A percentile compares a stretch with the other conserved stretches of the same genome.
phyloP scores from a whole-genome alignment of 1,284 basidiomycete species.

The Megacollybia platyphylla region DNA sequence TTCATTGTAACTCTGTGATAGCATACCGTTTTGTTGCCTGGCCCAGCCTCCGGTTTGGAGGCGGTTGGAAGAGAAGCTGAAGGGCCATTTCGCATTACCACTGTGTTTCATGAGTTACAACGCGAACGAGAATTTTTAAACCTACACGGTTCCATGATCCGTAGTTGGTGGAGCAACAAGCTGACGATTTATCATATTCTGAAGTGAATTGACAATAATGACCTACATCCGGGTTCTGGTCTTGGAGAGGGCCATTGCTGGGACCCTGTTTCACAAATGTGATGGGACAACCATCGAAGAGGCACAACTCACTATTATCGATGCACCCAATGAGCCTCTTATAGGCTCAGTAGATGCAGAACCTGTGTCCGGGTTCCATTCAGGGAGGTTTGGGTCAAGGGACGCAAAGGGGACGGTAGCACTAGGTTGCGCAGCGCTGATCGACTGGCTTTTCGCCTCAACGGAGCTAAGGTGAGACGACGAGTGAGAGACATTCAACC shows the following conservation, averaged over 20 bases:
- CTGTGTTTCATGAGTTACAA: neutral
- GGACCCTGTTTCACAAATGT: conserved; percentile 21
- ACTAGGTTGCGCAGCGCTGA: neutral
- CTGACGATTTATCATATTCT: neutral
- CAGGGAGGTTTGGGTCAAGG: conserved; percentile 10
- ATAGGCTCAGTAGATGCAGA: conserved; percentile 19
- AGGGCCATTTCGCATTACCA: conserved; percentile 46
- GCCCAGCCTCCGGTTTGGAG: conserved; percentile 52
- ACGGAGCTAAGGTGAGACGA: too few species aligned
- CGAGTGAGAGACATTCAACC: neutral
- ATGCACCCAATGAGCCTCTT: conserved; percentile 22
- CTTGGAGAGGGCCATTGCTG: conserved; percentile 30
- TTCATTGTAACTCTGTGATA: neutral
- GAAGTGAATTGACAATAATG: conserved; percentile 40
- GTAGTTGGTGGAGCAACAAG: neutral
- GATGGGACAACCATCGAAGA: too few species aligned
- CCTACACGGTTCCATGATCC: neutral
- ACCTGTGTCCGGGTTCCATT: conserved; percentile 15
- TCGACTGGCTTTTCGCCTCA: neutral
- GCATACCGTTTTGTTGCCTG: conserved; percentile 48
- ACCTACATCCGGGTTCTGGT: conserved; percentile 29
- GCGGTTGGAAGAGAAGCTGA: conserved; percentile 35
- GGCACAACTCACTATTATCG: conserved; percentile 12
- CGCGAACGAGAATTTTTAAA: neutral
- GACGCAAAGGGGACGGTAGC: neutral